A percentile compares a stretch with the other conserved stretches of the same genome.
phyloP scores from a whole-genome alignment of 208 protist genomes.

The Angomonas deanei region DNA sequence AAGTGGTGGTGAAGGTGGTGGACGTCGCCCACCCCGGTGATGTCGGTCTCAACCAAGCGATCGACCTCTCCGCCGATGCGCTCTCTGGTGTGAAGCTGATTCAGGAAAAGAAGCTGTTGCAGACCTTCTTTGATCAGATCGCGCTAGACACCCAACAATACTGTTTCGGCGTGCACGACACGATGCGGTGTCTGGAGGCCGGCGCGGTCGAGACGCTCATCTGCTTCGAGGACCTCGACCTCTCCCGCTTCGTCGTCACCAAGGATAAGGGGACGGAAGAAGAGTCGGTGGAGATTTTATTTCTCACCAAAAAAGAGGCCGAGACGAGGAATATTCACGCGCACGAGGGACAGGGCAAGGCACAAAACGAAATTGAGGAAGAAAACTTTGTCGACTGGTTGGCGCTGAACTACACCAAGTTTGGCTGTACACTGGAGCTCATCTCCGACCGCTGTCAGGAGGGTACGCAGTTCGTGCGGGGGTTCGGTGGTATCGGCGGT shows the following conservation, averaged over 20 bases:
- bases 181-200: slow-evolving; percentile 95
- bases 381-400: slow-evolving; percentile 98
- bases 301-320: slow-evolving; percentile 73
- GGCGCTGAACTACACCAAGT: slow-evolving; percentile 97
- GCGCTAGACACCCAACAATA: slow-evolving; percentile 97
- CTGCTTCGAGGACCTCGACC: slow-evolving; percentile 97
- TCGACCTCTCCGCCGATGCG: slow-evolving; percentile 95
- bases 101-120: slow-evolving; percentile 99
- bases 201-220: slow-evolving; percentile 98
- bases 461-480: slow-evolving; percentile 97
- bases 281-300: slow-evolving; percentile 49
- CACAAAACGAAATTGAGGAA: slow-evolving; percentile 86
- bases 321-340: slow-evolving; percentile 73
- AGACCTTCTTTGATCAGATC: slow-evolving; percentile 98
- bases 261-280: slow-evolving; percentile 80
- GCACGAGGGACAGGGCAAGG: slow-evolving; percentile 62
- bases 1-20: slow-evolving; percentile 98
- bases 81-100: slow-evolving; percentile 98
- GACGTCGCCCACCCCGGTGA: slow-evolving; percentile 99
- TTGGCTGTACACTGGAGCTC: slow-evolving; percentile 94
- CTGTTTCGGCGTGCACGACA: slow-evolving; percentile 98
- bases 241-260: slow-evolving; percentile 86
- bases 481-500: slow-evolving; percentile 98
- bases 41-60: slow-evolving; percentile 99
- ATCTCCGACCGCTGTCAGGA: slow-evolving; percentile 95